Evolutionary conservation across 2,329 filamentous ascomycete species (phyloP).

Genomic region (Ceratocystiopsis minuta): DNA sequence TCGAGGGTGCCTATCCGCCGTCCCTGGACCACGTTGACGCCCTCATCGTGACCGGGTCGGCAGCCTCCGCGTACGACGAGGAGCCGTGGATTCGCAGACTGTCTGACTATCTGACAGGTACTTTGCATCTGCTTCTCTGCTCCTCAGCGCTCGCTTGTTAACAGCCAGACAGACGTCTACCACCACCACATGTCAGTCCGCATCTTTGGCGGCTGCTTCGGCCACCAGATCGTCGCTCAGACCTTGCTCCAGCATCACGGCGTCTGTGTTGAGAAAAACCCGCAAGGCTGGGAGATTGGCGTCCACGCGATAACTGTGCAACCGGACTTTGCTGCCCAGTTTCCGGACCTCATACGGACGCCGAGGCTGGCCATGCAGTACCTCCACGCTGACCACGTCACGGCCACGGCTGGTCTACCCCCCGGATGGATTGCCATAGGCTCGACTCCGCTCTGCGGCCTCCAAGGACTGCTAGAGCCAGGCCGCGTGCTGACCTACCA

Average conservation of each 20-base stretch:
- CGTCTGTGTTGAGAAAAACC: conserved; percentile 12
- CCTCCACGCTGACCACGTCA: conserved; percentile 19
- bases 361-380: conserved; percentile 19
- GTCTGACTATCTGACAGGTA: conserved; percentile 9
- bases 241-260: conserved; percentile 17
- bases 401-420: conserved; percentile 5
- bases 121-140: too few relatives aligned
- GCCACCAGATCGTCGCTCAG: conserved; percentile 23
- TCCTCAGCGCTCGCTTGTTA: too few relatives aligned
- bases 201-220: conserved; percentile 26
- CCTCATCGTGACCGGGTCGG: conserved; percentile 22
- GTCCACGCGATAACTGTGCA: conserved; percentile 14
- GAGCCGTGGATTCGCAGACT: conserved; percentile 11
- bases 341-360: neutral
- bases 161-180: conserved; percentile 11
- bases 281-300: conserved; percentile 16
- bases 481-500: conserved; percentile 22
- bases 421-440: conserved; percentile 11
- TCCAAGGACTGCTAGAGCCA: conserved; percentile 21
- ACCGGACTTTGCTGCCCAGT: conserved; percentile 9
- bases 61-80: conserved; percentile 15
- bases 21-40: conserved; percentile 16
- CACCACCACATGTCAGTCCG: conserved; percentile 13
- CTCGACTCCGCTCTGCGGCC: conserved; percentile 14
- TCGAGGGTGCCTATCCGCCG: conserved; percentile 13